phyloP scores from a whole-genome alignment of 768 basidiomycete species.

The Mrakia gelida region DNA sequence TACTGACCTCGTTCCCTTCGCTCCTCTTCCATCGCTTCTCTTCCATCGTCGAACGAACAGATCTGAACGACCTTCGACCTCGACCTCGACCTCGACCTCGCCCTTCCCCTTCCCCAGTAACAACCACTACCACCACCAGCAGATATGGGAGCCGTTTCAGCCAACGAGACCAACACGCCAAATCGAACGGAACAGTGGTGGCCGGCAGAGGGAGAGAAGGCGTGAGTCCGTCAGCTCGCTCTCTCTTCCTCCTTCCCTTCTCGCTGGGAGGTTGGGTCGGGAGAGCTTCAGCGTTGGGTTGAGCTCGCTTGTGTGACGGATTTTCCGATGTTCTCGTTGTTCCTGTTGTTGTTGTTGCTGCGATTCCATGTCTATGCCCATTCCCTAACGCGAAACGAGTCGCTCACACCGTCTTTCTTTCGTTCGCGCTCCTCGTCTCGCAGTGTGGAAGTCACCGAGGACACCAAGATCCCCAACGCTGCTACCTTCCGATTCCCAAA shows the following conservation, averaged over 20 bases:
- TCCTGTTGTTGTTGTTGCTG: background rate
- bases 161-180: slow-evolving; percentile 74
- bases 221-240: slow-evolving; percentile 73
- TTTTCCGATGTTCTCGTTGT: too few relatives aligned
- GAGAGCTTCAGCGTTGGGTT: background rate
- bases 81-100: background rate
- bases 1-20: background rate
- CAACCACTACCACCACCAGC: slow-evolving; percentile 3
- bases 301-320: background rate
- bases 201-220: slow-evolving; percentile 82
- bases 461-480: slow-evolving; percentile 96
- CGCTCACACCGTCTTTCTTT: background rate
- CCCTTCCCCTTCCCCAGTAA: background rate
- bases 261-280: background rate
- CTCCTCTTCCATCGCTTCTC: background rate
- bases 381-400: too few relatives aligned
- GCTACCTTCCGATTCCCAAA: slow-evolving; percentile 91
- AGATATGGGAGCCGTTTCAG: slow-evolving; percentile 41
- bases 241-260: background rate
- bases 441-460: slow-evolving; percentile 88
- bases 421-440: slow-evolving; percentile 12
- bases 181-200: slow-evolving; percentile 85
- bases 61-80: background rate
- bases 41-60: background rate
- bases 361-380: background rate